Base-by-base conservation (phyloP, 352 stramenopile genomes). In the Pythium phragmiticola region DNA sequence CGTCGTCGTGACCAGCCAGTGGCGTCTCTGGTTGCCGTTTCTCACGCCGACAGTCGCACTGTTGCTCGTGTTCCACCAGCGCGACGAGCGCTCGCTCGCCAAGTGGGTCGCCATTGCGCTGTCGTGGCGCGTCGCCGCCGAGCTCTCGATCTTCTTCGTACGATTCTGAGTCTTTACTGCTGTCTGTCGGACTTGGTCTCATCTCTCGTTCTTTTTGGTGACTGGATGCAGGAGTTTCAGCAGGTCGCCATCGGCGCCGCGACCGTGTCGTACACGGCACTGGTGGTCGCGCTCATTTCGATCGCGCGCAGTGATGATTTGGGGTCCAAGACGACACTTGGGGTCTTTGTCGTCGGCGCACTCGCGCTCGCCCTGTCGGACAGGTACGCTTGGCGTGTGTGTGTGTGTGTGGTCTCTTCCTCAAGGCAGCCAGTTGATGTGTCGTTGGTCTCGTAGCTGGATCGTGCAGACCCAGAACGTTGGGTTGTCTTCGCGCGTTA, bases 81-180 rank as follows among this genome's bases (percentile, higher is more conserved):
- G 80, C 33, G 82, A 93, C 69, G 72, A 72, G 28, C 84, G 84
- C n/a, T 45, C 70, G 52, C 88, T 79, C 21, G 81, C 76, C 21
- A 93, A 89, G 72, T 95, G 86, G 86, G 75, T 93, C 45, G 86
- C 86, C 9, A 90, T 90, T 66, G 78, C 79, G 42, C 72, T 95
- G n/a, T 70, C 79, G 9, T 95, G 86, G 86, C 82, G 86, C 54
- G 69, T 75, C 51, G 81, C 86, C 23, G 81, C 76, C 8, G 86
- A 95, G 62, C 57, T 90, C 39, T 72, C 92, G 12, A 57, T 67
- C 14, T 65, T 92, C 49, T 65, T 90, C 51, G 75, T 93, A 54
- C 77, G 78, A 54, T 28, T 74, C 63, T 14, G 68, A 70, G 0
- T 45, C 23, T 4, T 3, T 46, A 26, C 14, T 33, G 9, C 13